Evolutionary conservation across 2,329 filamentous ascomycete genomes (phyloP), one percentile per base, ranked within the genome.

Genomic region (Leptodontidium sp.): DNA sequence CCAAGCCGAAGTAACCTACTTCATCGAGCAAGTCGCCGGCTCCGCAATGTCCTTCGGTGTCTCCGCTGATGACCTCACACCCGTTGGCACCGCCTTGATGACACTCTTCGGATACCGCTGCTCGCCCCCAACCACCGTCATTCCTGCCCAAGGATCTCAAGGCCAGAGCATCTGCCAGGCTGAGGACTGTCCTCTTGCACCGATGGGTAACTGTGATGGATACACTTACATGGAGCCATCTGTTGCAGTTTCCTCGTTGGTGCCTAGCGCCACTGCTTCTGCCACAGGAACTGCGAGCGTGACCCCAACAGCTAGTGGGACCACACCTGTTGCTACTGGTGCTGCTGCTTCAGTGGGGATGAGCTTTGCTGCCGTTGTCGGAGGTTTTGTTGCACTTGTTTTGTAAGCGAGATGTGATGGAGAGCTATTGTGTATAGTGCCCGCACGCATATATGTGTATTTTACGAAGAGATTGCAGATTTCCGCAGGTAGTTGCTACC

Each of bases 121-220:
- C 79, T 76, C 80, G 2, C 81, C 85, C 1, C 76, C 82, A 40
- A 78, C 80, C 3, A 43, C 63, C 35, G 64, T 66, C 62, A 81
- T 88, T 65, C 79, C 82, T n/a, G 74, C 79, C 4, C 81, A 85
- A 67, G 81, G 81, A 7, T 68, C 81, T 9, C 81, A 85, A 73
- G 79, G 86, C 21, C 86, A 90, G 78, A 80, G 83, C 65, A 87
- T 90, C 72, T 90, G 87, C 80, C 83, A 83, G 71, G 82, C 81
- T 43, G 79, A 80, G 17, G 76, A 78, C 50, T 89, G 87, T 77
- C 83, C 83, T 0, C 59, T 85, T 14, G 81, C 84, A 15, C 72
- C 78, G 5, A 82, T 84, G 61, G 78, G 82, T 5, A 80, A 79
- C 6, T 89, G 87, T 75, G 73, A 75, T 24, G 57, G 35, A 6